phyloP scores from a whole-genome alignment of 371 early-diverging fungal species.

The Mucor velutinosus region DNA sequence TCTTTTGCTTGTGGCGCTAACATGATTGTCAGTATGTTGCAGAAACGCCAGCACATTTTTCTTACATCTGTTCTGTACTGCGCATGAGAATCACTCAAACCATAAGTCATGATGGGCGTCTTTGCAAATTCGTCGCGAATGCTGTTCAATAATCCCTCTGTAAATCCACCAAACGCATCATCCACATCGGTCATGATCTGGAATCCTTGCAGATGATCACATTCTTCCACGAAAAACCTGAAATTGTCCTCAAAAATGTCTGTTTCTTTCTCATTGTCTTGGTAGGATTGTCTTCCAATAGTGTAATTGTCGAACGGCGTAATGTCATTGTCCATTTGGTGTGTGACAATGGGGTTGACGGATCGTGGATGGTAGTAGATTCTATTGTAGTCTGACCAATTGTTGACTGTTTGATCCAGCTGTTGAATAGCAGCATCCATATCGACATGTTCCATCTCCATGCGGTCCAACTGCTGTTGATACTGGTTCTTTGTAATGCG shows the following conservation, averaged over 20 bases:
- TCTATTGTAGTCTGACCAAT: slow-evolving; percentile 85
- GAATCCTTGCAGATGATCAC: slow-evolving; percentile 86
- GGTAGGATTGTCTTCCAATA: slow-evolving; percentile 71
- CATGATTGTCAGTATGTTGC: neutral
- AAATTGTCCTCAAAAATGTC: slow-evolving; percentile 78
- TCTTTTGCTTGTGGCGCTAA: slow-evolving; percentile 43
- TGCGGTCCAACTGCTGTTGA: slow-evolving; percentile 55
- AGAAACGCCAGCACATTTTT: too few relatives aligned
- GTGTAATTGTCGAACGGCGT: slow-evolving; percentile 75
- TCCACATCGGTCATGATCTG: slow-evolving; percentile 73
- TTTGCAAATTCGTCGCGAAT: slow-evolving; percentile 82
- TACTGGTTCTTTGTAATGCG: slow-evolving; percentile 50
- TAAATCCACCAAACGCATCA: slow-evolving; percentile 82
- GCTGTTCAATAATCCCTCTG: slow-evolving; percentile 62
- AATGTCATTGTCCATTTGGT: slow-evolving; percentile 66
- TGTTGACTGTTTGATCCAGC: slow-evolving; percentile 48
- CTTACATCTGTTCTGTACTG: slow-evolving; percentile 36
- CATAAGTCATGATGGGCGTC: slow-evolving; percentile 68
- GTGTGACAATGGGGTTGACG: slow-evolving; percentile 59
- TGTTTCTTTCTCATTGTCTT: slow-evolving; percentile 61
- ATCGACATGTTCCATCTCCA: slow-evolving; percentile 31
- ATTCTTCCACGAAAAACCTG: slow-evolving; percentile 82
- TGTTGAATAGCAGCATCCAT: slow-evolving; percentile 30
- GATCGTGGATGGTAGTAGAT: slow-evolving; percentile 78
- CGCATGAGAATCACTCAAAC: slow-evolving; percentile 38